Base-by-base conservation (phyloP, 2,329 filamentous ascomycete species). In the Calonectria hongkongensis region DNA sequence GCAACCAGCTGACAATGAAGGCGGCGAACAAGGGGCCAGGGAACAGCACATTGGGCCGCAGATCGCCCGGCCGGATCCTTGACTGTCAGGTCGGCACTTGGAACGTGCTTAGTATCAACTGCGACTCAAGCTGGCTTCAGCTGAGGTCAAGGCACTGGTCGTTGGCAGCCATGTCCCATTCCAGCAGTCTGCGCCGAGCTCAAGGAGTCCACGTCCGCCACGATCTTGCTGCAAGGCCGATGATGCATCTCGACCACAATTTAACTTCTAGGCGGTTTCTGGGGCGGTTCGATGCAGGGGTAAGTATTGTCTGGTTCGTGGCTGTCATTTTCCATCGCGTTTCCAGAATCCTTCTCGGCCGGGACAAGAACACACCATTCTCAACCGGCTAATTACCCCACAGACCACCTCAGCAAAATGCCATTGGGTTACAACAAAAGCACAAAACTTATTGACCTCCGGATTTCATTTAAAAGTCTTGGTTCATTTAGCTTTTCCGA, bases 321-420 rank as follows among this genome's bases (percentile, higher is more conserved):
- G 9, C 12, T 25, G 9, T 13, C 4, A 43, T 21, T 43, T 79
- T 79, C 78, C 43, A 73, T 54, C 56, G 50, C 45, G 39, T 56
- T 80, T 79, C 78, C 66, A 79, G 78, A 79, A 79, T 72, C 71
- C 48, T 69, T 76, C 71, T 77, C 77, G 73, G 78, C 72, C 72
- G 73, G 72, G 68, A 76, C 58, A 41, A 67, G 62, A 50, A 71
- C 66, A 50, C 67, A 25, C 58, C 33, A 56, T 62, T 33, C 63
- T 25, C 15, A 41, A 39, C 33, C 18, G 21, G 51, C 70, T 71
- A 73, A 66, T 50, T 62, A 67, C 60, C 56, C 54, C 66, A 25
- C 47, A 47, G 30, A 50, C 66, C 65, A 68, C 45, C 54, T 15
- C 27, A n/a, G 30, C 16, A 6, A 41, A 27, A 36, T 33, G 33